phyloP scores from a whole-genome alignment of 768 basidiomycete species.

The Leucocoprinus sp. region DNA sequence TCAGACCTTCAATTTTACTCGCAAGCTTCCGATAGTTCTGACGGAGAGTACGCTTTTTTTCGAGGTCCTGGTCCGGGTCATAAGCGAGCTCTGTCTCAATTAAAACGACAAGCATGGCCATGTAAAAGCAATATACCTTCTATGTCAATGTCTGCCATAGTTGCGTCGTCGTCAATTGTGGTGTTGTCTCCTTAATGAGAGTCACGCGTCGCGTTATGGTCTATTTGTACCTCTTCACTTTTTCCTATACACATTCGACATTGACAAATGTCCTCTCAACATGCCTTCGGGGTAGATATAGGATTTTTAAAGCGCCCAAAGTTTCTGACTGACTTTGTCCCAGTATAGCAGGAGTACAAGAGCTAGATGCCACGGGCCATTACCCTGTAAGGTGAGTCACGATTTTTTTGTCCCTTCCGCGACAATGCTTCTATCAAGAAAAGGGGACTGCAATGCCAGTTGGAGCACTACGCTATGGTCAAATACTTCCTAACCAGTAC shows the following conservation, averaged over 20 bases:
- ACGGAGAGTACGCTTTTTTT: conserved; percentile 67
- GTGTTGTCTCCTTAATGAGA: background rate
- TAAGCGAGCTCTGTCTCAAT: conserved; percentile 37
- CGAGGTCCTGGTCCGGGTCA: conserved; percentile 80
- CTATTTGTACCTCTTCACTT: conserved; percentile 24
- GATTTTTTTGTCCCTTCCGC: background rate
- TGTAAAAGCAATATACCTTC: conserved; percentile 14
- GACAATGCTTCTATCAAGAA: conserved; percentile 3
- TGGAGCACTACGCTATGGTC: conserved; percentile 62
- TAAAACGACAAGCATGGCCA: background rate
- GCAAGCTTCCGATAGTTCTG: conserved; percentile 65
- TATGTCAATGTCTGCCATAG: conserved; percentile 27
- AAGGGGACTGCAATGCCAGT: conserved; percentile 40
- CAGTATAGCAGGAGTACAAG: conserved; percentile 69
- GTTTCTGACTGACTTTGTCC: background rate
- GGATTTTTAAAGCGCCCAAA: background rate
- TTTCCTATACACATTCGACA: background rate
- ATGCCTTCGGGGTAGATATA: conserved; percentile 9
- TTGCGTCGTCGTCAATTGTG: background rate
- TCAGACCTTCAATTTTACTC: conserved; percentile 52
- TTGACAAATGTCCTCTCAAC: conserved; percentile 8
- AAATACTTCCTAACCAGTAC: conserved; percentile 31
- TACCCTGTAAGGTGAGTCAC: conserved; percentile 41
- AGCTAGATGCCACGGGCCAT: conserved; percentile 60
- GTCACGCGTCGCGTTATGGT: conserved; percentile 25